Percentiles rank a stretch among this genome's conserved stretches.
These are phyloP conservation scores for Colletotrichum cordylinicola DNA, from an alignment of 2,329 filamentous ascomycete species.

Conservation along the genomic window DNA sequence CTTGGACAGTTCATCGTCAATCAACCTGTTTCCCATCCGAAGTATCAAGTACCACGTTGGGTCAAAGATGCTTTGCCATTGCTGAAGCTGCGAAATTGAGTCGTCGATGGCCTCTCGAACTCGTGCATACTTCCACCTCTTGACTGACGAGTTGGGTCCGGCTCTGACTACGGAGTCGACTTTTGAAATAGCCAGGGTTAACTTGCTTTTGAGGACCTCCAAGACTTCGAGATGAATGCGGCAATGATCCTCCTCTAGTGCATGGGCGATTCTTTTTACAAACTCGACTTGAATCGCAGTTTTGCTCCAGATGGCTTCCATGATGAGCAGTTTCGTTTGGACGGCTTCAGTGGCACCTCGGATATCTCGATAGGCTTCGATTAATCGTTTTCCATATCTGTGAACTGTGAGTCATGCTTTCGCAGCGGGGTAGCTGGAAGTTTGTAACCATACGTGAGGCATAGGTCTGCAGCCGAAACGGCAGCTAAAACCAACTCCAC, in stretches of 20 bases:
- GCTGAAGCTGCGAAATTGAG: not conserved
- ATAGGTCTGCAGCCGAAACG: not conserved
- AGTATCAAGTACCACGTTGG: not conserved
- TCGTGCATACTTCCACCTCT: not conserved
- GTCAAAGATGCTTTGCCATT: not conserved
- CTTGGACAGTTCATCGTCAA: not conserved
- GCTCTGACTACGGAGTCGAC: not conserved
- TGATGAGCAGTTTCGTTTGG: not conserved
- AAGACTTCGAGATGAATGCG: not conserved
- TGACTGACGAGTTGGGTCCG: not conserved
- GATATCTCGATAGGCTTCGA: not conserved
- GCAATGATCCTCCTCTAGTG: not conserved
- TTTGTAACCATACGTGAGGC: not conserved
- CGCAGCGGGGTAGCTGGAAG: not conserved
- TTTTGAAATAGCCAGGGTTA: not conserved
- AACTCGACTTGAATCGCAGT: not conserved
- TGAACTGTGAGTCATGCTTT: not conserved
- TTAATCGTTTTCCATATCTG: not conserved
- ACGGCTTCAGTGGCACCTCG: not conserved
- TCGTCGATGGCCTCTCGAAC: not conserved
- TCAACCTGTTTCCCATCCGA: not conserved
- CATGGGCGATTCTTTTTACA: not conserved
- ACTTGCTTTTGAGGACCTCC: not conserved
- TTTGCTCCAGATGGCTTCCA: not conserved
- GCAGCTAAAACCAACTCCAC: not conserved